These are phyloP conservation scores for Dactylellina cionopaga DNA, from an alignment of 2,329 filamentous ascomycete species.

Conservation along the genomic window DNA sequence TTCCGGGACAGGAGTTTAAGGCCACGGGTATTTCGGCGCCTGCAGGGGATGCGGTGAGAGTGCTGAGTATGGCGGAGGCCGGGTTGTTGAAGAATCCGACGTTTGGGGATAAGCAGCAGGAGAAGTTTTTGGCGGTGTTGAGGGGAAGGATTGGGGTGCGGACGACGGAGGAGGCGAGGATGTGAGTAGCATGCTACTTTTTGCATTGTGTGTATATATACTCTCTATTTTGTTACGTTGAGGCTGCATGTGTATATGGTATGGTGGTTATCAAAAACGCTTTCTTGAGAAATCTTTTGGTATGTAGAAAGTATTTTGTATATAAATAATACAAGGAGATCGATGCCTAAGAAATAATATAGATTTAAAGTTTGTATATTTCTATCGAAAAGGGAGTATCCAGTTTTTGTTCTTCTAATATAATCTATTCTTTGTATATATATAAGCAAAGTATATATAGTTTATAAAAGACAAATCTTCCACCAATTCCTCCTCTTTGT, in stretches of 20 bases:
- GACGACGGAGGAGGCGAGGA: not conserved
- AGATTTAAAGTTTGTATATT: too few relatives aligned
- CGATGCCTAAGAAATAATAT: too few relatives aligned
- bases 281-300: not conserved
- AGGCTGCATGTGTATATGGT: constrained; percentile 18
- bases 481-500: too few relatives aligned
- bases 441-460: not conserved
- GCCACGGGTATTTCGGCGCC: not conserved
- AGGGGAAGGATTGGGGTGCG: constrained; percentile 25
- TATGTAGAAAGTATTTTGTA: too few relatives aligned
- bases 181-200: not conserved
- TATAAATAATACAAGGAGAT: too few relatives aligned
- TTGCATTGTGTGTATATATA: constrained; percentile 12
- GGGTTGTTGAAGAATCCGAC: constrained; percentile 43
- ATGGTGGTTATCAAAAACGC: too few relatives aligned
- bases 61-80: constrained; percentile 31
- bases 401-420: not conserved
- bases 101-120: constrained; percentile 30
- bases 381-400: too few relatives aligned
- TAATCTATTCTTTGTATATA: not conserved
- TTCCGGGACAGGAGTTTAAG: constrained; percentile 23
- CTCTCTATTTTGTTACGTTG: too few relatives aligned
- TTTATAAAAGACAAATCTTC: too few relatives aligned
- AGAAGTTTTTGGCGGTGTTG: constrained; percentile 33
- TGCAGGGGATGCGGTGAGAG: constrained; percentile 1